phyloP scores from a whole-genome alignment of 2,329 filamentous ascomycete genomes.

The Fonsecaea multimorphosa region DNA sequence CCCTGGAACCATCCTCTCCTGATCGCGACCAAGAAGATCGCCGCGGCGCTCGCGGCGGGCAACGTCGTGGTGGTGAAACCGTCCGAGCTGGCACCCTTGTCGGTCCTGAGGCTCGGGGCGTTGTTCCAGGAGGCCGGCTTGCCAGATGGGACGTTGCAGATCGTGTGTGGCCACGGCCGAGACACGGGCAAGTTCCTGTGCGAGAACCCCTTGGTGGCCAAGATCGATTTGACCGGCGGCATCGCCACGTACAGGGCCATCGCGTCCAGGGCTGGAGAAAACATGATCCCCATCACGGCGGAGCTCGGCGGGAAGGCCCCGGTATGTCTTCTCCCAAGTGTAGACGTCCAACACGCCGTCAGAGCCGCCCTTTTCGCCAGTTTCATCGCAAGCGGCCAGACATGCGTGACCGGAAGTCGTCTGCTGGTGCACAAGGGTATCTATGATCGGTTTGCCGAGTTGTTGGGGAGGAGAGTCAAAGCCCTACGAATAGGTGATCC shows the following conservation, averaged over 20 bases:
- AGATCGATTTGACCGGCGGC: slow-evolving; percentile 41
- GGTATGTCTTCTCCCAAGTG: slow-evolving; percentile 40
- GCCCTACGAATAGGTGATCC: slow-evolving; percentile 63
- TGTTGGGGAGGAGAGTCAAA: slow-evolving; percentile 58
- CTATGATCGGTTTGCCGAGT: slow-evolving; percentile 48
- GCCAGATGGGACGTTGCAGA: slow-evolving; percentile 52
- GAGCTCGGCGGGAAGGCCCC: slow-evolving; percentile 42
- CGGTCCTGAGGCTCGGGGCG: slow-evolving; percentile 48
- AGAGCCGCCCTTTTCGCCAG: slow-evolving; percentile 47
- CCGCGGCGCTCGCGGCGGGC: slow-evolving; percentile 44
- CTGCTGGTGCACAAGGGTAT: slow-evolving; percentile 59
- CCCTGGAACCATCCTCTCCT: slow-evolving; percentile 50
- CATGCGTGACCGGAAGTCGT: slow-evolving; percentile 62
- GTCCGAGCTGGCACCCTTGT: slow-evolving; percentile 53
- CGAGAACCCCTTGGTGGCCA: slow-evolving; percentile 37
- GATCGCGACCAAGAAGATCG: slow-evolving; percentile 41
- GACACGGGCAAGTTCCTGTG: slow-evolving; percentile 62
- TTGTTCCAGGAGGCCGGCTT: slow-evolving; percentile 52
- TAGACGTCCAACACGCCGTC: slow-evolving; percentile 38
- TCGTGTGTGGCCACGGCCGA: slow-evolving; percentile 60
- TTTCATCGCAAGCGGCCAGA: slow-evolving; percentile 63
- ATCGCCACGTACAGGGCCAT: slow-evolving; percentile 40
- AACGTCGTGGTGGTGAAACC: slow-evolving; percentile 51
- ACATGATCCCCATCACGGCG: slow-evolving; percentile 40
- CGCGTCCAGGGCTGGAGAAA: slow-evolving; percentile 30